A percentile compares a stretch with the other conserved stretches of the same genome.
phyloP scores from a whole-genome alignment of 2,329 filamentous ascomycete species.

The Beauveria sp. region DNA sequence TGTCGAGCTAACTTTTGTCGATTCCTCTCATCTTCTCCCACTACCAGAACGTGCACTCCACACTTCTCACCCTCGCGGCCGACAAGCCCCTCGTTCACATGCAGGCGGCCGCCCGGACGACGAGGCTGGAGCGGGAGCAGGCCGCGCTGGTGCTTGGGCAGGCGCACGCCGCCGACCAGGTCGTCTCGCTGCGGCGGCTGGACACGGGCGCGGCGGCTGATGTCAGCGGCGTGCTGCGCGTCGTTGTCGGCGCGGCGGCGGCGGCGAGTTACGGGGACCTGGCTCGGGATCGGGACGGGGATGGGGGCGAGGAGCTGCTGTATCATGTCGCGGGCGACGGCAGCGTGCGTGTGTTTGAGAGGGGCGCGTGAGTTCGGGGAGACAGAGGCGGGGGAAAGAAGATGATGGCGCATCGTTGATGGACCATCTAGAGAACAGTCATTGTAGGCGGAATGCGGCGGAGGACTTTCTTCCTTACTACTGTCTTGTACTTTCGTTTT shows the following conservation, averaged over 20 bases:
- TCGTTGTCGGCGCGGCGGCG: slow-evolving; percentile 69
- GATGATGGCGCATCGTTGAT: no score
- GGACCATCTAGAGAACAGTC: no score
- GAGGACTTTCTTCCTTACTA: no score
- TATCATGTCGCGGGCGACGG: slow-evolving; percentile 79
- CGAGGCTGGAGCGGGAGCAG: slow-evolving; percentile 62
- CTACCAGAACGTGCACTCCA: slow-evolving; percentile 52
- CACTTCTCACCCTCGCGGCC: slow-evolving; percentile 61
- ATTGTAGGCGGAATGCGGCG: no score
- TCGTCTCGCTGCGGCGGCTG: slow-evolving; percentile 66
- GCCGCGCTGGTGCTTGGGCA: slow-evolving; percentile 62
- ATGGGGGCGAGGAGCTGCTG: slow-evolving; percentile 63
- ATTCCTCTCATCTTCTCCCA: not conserved
- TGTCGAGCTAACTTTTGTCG: no score
- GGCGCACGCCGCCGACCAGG: slow-evolving; percentile 66
- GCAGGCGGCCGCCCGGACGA: slow-evolving; percentile 39
- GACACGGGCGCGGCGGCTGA: slow-evolving; percentile 87
- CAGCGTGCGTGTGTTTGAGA: slow-evolving; percentile 73
- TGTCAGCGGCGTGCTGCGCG: slow-evolving; percentile 78
- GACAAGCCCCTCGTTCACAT: slow-evolving; percentile 58
- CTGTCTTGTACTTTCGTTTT: no score
- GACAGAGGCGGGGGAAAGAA: no score
- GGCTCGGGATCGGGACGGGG: slow-evolving; percentile 31
- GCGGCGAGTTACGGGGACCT: slow-evolving; percentile 63
- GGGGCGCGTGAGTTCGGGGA: slow-evolving; percentile 41